Base-by-base conservation (phyloP, 2,329 filamentous ascomycete genomes). In the Fusarium udum region DNA sequence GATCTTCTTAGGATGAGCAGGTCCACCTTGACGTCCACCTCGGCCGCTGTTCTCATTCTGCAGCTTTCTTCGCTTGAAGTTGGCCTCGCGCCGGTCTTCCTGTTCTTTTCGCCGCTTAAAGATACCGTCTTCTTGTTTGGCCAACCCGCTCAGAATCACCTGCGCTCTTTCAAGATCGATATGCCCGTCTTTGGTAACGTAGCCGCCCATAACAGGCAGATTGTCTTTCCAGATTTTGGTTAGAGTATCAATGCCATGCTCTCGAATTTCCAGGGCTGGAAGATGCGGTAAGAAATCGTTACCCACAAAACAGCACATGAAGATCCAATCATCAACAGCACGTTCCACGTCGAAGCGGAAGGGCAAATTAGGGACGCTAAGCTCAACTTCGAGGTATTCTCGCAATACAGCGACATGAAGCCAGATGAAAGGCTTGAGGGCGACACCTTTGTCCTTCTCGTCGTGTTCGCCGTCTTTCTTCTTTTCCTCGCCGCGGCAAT, bases 251-350 rank as follows among this genome's bases (percentile, higher is more conserved):
- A 99, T 99, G 55, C 95, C 95, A 80, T 98, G 95, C 79, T 99
- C 96, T 69, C 96, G 91, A 81, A 99, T 98, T 82, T 98, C 96
- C 66, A 99, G 88, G 78, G 95, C 97, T n/a, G 96, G 96, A 66
- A 99, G 86, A 87, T 99, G 96, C 57, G 96, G 96, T 75, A 99
- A 85, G 84, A 99, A 99, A 85, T 99, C 97, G 83, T 99, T 99
- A 75, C 95, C 95, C 64, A 98, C 95, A 81, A 98, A 98, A 85
- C 97, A 98, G 84, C 95, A 98, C 91, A 98, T 96, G 82, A 98
- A 98, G 20, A 98, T 94, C 96, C 95, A 98, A 80, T 98, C 95
- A 82, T 98, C 96, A 67, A 98, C 89, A 32, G 95, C 95, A 74
- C 96, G 91, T 83, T 99, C 96, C 49, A 99, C 87, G 80, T 99